Conservation (phyloP, 1,284 basidiomycete genomes). For the Cutaneotrichosporon arboriforme region DNA sequence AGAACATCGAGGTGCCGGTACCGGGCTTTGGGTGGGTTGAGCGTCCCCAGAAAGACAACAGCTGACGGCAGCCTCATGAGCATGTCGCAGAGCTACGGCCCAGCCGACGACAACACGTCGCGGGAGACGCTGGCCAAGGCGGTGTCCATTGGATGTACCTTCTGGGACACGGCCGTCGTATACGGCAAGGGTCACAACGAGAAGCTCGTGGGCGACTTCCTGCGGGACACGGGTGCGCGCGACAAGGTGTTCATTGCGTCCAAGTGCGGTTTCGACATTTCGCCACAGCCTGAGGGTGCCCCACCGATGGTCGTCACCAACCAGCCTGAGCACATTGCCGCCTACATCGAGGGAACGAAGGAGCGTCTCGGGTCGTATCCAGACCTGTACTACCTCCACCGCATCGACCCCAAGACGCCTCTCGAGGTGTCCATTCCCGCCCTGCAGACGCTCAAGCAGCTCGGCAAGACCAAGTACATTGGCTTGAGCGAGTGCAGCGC, state of each 20-base stretch:
- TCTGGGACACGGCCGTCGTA: conserved; percentile 41
- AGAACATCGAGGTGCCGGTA: conserved; percentile 26
- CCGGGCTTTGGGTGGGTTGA: conserved; percentile 31
- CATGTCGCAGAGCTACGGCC: conserved; percentile 23
- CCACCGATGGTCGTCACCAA: conserved; percentile 20
- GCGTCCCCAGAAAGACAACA: not conserved
- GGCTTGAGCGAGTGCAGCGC: conserved; percentile 57
- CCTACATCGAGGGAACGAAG: conserved; percentile 39
- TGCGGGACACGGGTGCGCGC: conserved; percentile 33
- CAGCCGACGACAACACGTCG: conserved; percentile 24
- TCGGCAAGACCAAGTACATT: conserved; percentile 46
- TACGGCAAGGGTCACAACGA: conserved; percentile 46
- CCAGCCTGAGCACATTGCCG: conserved; percentile 35
- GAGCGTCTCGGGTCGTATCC: conserved; percentile 41
- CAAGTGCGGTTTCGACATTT: conserved; percentile 38
- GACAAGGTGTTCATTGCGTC: conserved; percentile 47
- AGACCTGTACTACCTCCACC: conserved; percentile 49
- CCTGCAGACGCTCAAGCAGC: conserved; percentile 43
- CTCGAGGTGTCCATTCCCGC: conserved; percentile 41
- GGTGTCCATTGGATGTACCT: conserved; percentile 38
- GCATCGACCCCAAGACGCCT: conserved; percentile 38
- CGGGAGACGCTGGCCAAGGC: conserved; percentile 29
- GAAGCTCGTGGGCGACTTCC: conserved; percentile 40
- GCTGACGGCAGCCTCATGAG: conserved; percentile 26
- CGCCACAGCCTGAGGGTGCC: not conserved